Conservation (phyloP, 305 asterid species). For the Fraxinus platypoda region DNA sequence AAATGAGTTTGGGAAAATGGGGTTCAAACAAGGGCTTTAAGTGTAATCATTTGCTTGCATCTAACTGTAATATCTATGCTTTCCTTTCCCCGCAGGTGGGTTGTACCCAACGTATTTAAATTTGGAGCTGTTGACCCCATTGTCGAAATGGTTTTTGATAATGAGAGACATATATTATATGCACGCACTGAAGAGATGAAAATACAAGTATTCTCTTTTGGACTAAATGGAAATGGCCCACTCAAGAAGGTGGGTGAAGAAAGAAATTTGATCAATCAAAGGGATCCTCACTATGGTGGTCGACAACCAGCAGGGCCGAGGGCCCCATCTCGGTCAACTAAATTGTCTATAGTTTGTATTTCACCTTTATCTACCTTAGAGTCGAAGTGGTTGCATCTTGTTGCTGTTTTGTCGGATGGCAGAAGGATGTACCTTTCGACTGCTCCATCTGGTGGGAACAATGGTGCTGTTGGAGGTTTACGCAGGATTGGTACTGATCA, state of each 20-base stretch:
- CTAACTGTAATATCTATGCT: constrained; percentile 16
- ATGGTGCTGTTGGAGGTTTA: constrained; percentile 63
- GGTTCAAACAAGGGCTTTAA: background rate
- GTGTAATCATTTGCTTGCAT: constrained; percentile 14
- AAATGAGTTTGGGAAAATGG: background rate
- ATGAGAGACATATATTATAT: constrained; percentile 83
- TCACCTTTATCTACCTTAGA: constrained; percentile 82
- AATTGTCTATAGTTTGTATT: constrained; percentile 79
- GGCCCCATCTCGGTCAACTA: constrained; percentile 58
- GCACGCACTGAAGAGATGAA: constrained; percentile 98
- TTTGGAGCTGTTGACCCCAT: constrained; percentile 95
- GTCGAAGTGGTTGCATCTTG: constrained; percentile 94
- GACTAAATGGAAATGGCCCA: constrained; percentile 80
- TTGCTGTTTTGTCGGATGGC: constrained; percentile 92
- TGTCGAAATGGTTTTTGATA: constrained; percentile 93
- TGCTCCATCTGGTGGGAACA: constrained; percentile 72
- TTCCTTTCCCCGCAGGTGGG: constrained; percentile 66
- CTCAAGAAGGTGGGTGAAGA: constrained; percentile 92
- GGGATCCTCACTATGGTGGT: constrained; percentile 72
- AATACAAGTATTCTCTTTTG: constrained; percentile 86
- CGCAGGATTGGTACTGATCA: constrained; percentile 52
- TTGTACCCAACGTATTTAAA: constrained; percentile 91
- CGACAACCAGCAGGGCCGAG: constrained; percentile 76
- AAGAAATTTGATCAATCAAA: constrained; percentile 85
- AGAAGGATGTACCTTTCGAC: constrained; percentile 97